phyloP scores from a whole-genome alignment of 768 basidiomycete genomes.

The Boletus rufocinnamomeus region DNA sequence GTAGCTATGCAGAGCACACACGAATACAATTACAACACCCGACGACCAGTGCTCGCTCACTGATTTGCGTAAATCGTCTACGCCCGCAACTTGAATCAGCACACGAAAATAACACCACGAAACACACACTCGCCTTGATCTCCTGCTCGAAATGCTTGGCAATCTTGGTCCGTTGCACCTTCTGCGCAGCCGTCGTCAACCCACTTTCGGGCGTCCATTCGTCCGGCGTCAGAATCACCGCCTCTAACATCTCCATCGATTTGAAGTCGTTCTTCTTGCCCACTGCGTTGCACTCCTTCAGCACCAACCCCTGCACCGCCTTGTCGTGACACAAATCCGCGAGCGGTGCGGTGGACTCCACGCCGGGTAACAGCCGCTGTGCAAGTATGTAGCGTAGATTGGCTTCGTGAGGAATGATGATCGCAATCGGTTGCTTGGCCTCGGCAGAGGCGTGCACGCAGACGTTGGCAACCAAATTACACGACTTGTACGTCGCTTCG shows the following conservation, averaged over 20 bases:
- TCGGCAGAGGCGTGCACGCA: constrained; percentile 79
- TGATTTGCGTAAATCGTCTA: constrained; percentile 39
- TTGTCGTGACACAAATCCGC: constrained; percentile 55
- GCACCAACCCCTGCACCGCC: constrained; percentile 57
- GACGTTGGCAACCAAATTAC: constrained; percentile 77
- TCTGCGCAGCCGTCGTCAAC: no score
- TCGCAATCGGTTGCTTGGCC: constrained; percentile 82
- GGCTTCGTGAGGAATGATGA: constrained; percentile 78
- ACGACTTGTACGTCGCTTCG: constrained; percentile 85
- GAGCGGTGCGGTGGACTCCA: constrained; percentile 46
- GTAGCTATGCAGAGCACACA: constrained; percentile 4
- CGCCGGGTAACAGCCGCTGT: constrained; percentile 28
- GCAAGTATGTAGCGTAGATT: constrained; percentile 67
- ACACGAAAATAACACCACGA: not conserved
- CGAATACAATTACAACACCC: not conserved
- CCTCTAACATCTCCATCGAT: no score
- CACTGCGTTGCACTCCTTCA: constrained; percentile 74
- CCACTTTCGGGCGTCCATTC: constrained; percentile 94
- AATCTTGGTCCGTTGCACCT: no score
- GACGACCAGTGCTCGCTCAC: constrained; percentile 6
- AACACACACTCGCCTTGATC: no score
- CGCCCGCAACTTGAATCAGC: not conserved
- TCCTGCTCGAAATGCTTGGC: no score
- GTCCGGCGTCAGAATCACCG: constrained; percentile 77
- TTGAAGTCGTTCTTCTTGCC: constrained; percentile 90